These are phyloP conservation scores for Ustilago loliicola DNA, from an alignment of 1,284 basidiomycete genomes.

Conservation along the genomic window DNA sequence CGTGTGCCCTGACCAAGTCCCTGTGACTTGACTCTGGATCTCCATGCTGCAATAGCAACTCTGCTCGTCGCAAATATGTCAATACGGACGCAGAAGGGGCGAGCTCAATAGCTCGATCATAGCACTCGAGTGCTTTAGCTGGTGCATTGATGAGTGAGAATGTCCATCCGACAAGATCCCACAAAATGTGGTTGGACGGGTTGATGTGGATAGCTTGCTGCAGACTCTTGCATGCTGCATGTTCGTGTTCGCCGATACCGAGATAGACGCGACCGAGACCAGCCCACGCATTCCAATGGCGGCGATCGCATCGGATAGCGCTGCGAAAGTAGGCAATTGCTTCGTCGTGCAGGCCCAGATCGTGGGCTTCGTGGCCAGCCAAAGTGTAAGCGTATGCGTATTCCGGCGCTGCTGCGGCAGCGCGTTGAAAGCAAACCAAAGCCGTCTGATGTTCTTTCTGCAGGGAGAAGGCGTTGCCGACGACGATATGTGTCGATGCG, in stretches of 20 bases:
- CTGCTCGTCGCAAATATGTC: conserved; percentile 44
- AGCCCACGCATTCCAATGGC: conserved; percentile 69
- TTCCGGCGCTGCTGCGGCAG: conserved; percentile 59
- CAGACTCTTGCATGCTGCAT: conserved; percentile 59
- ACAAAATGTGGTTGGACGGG: conserved; percentile 58
- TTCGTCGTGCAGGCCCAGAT: conserved; percentile 60
- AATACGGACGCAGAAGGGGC: conserved; percentile 29
- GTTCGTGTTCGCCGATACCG: conserved; percentile 53
- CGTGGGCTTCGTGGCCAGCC: conserved; percentile 67
- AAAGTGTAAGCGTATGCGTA: conserved; percentile 69
- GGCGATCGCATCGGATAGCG: conserved; percentile 61
- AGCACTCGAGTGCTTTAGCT: conserved; percentile 41
- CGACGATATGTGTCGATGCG: conserved; percentile 61
- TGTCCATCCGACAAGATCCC: conserved; percentile 65
- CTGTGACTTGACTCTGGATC: conserved; percentile 52
- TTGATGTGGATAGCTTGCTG: conserved; percentile 61
- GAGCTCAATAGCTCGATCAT: conserved; percentile 39
- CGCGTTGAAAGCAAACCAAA: conserved; percentile 64
- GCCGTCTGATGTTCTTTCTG: conserved; percentile 66
- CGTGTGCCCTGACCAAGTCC: conserved; percentile 59
- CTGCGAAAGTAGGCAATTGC: conserved; percentile 64
- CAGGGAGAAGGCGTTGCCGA: conserved; percentile 67
- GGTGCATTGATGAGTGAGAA: conserved; percentile 41
- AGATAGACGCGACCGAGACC: conserved; percentile 65
- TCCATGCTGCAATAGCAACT: conserved; percentile 37